Conservation (phyloP, 768 basidiomycete genomes). For the Auricularia heimuer region DNA sequence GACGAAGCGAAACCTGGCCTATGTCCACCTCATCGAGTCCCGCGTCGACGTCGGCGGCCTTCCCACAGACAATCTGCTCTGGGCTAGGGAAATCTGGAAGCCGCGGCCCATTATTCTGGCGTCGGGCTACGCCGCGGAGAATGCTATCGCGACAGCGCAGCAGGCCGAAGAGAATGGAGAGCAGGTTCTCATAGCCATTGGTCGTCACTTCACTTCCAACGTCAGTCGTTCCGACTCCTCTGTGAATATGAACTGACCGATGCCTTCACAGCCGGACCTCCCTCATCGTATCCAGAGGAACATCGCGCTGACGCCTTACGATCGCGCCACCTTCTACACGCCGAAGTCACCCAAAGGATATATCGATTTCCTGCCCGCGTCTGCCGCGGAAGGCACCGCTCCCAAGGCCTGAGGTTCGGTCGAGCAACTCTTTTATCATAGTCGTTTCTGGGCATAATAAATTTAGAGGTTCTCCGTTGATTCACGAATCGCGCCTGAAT, state of each 20-base stretch:
- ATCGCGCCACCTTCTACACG: conserved; percentile 11
- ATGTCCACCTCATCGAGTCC: conserved; percentile 20
- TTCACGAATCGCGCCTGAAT: no score
- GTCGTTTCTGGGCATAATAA: no score
- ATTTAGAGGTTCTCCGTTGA: no score
- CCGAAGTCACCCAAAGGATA: conserved; percentile 20
- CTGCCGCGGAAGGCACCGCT: background rate
- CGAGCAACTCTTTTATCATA: no score
- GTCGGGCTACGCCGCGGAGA: conserved; percentile 2
- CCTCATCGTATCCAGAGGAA: conserved; percentile 9
- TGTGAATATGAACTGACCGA: background rate
- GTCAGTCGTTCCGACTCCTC: background rate
- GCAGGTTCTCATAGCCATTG: conserved; percentile 4
- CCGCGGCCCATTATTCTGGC: background rate
- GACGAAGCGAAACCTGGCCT: conserved; percentile 19
- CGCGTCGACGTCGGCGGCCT: background rate
- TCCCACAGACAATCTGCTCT: background rate
- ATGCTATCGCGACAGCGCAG: conserved; percentile 1
- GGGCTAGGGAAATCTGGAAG: background rate
- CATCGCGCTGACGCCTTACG: conserved; percentile 6
- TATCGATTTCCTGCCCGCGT: conserved; percentile 21
- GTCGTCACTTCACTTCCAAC: conserved; percentile 5
- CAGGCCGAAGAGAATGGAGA: background rate
- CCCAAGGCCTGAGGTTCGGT: no score
- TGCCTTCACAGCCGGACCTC: conserved; percentile 10